Percentiles rank a stretch among this genome's conserved stretches.
Conservation (phyloP, 2,329 filamentous ascomycete species). For the Penicillium sp. region DNA sequence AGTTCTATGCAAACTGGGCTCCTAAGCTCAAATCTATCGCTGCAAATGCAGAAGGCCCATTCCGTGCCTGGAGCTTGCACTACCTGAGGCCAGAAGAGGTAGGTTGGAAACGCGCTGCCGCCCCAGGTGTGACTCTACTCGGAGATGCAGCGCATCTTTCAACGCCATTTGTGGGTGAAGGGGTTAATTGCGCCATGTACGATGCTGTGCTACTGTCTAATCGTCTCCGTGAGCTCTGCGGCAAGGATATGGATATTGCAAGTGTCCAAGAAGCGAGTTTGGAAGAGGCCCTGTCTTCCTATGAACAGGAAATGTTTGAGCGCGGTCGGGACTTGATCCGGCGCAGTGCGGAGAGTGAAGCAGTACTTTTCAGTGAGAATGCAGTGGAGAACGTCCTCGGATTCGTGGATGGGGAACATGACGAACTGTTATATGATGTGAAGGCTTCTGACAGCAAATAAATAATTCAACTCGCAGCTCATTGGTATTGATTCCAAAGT, state of each 20-base stretch:
- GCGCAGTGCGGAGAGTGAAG: slow-evolving; percentile 1
- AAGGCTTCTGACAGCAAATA: background rate
- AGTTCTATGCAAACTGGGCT: slow-evolving; percentile 6
- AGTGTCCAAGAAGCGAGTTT: background rate
- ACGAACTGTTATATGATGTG: background rate
- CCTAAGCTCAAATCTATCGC: background rate
- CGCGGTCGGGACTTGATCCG: slow-evolving; percentile 6
- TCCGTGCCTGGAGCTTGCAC: slow-evolving; percentile 2
- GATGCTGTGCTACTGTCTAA: slow-evolving; percentile 1
- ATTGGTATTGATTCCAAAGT: background rate
- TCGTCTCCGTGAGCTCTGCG: background rate
- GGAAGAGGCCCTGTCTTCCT: slow-evolving; percentile 3
- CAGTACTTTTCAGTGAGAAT: slow-evolving; percentile 1
- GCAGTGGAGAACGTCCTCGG: background rate
- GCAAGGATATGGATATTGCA: background rate
- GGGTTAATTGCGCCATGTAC: slow-evolving; percentile 16
- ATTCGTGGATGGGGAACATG: background rate
- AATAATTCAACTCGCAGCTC: background rate
- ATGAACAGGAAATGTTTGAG: slow-evolving; percentile 9
- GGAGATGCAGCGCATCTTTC: slow-evolving; percentile 38
- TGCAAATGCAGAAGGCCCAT: slow-evolving; percentile 4
- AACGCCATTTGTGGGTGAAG: slow-evolving; percentile 22
- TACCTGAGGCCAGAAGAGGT: slow-evolving; percentile 5
- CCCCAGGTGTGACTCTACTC: slow-evolving; percentile 8
- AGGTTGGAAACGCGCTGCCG: background rate